phyloP scores from a whole-genome alignment of 1,284 basidiomycete genomes.

The Sanghuangporus sanghuang region DNA sequence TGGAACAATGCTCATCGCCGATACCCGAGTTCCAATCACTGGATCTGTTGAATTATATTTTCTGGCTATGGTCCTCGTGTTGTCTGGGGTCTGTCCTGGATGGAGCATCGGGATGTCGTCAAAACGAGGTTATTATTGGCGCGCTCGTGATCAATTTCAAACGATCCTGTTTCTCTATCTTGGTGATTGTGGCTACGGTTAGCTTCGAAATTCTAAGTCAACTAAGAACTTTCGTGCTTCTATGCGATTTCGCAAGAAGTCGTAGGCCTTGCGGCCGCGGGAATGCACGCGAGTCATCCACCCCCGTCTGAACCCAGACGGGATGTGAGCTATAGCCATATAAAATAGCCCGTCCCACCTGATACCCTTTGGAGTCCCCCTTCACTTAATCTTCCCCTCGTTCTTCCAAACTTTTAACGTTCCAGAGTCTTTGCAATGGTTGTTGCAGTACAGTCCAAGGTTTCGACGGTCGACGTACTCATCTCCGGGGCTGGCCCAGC shows the following conservation, averaged over 20 bases:
- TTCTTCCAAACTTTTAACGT: background rate
- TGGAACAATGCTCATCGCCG: no score
- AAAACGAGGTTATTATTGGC: no score
- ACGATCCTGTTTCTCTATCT: no score
- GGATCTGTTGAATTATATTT: no score
- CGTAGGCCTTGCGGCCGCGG: background rate
- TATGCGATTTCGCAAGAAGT: background rate
- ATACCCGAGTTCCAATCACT: no score
- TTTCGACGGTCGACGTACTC: constrained; percentile 47
- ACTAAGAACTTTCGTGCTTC: no score
- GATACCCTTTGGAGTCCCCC: background rate
- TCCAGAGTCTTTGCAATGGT: background rate
- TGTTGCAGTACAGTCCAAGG: constrained; percentile 16
- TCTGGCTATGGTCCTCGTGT: no score
- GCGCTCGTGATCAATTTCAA: no score
- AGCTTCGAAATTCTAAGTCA: no score
- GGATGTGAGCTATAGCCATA: background rate
- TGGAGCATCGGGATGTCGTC: no score
- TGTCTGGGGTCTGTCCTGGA: no score
- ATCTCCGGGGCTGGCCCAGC: constrained; percentile 54
- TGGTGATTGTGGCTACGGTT: no score
- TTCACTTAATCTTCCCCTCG: background rate
- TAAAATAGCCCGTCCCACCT: background rate
- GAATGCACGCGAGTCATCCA: background rate
- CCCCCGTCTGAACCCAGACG: background rate